phyloP scores from a whole-genome alignment of 2,329 filamentous ascomycete species.

The Fusarium abutilonis region DNA sequence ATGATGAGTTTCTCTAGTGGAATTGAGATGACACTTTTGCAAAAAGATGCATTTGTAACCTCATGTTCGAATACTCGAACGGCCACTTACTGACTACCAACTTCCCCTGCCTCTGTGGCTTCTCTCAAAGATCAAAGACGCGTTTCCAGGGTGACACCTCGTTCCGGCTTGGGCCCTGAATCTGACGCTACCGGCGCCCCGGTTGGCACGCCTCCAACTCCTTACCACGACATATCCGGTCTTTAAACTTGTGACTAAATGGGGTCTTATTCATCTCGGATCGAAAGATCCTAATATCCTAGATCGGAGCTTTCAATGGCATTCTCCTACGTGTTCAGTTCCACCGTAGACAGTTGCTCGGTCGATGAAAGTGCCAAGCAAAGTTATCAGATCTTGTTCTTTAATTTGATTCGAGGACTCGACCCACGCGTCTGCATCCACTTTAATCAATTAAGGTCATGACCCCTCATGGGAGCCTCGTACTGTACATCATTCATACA shows the following conservation, averaged over 20 bases:
- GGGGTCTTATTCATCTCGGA: neutral
- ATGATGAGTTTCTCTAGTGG: slow-evolving; percentile 21
- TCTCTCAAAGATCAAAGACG: slow-evolving; percentile 2
- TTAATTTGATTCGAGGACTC: slow-evolving; percentile 18
- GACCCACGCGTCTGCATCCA: slow-evolving; percentile 18
- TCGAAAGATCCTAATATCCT: slow-evolving; percentile 1
- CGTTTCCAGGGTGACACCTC: slow-evolving; percentile 26
- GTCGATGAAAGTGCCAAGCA: slow-evolving; percentile 42
- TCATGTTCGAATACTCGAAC: neutral
- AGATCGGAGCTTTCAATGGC: slow-evolving; percentile 1
- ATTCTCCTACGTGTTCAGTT: slow-evolving; percentile 7
- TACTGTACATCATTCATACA: slow-evolving; percentile 21
- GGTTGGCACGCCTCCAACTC: slow-evolving; percentile 9
- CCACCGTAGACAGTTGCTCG: slow-evolving; percentile 26
- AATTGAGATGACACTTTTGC: slow-evolving; percentile 11
- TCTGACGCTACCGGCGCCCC: slow-evolving; percentile 21
- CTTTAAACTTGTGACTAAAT: neutral
- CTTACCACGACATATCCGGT: neutral
- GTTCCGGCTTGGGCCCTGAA: slow-evolving; percentile 15
- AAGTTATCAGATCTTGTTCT: slow-evolving; percentile 43
- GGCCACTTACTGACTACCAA: neutral
- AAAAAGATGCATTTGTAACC: slow-evolving; percentile 8
- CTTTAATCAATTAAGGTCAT: slow-evolving; percentile 32
- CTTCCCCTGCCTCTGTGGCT: slow-evolving; percentile 8
- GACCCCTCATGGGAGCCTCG: slow-evolving; percentile 1